A percentile compares a stretch with the other conserved stretches of the same genome.
These are phyloP conservation scores for Jatropha podagrica DNA, from an alignment of 441 rosid species.

Conservation along the genomic window DNA sequence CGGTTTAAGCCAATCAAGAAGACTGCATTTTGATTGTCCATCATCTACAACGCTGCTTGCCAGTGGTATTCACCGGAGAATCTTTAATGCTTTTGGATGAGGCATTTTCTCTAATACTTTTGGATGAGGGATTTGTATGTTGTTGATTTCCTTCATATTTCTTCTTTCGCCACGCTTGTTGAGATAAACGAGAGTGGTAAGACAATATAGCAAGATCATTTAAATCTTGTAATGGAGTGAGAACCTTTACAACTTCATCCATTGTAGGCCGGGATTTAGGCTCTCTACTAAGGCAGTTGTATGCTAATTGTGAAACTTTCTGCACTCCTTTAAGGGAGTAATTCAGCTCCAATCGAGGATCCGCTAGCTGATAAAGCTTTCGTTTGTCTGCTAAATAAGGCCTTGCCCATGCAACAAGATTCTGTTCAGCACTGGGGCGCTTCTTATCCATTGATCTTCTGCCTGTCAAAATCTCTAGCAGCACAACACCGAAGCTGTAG, in stretches of 20 bases:
- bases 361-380: slow-evolving; percentile 45
- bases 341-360: slow-evolving; percentile 45
- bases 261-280: slow-evolving; percentile 65
- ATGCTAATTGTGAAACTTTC: slow-evolving; percentile 64
- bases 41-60: slow-evolving; percentile 52
- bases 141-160: slow-evolving; percentile 46
- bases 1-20: slow-evolving; percentile 27
- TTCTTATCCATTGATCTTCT: slow-evolving; percentile 61
- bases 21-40: slow-evolving; percentile 16
- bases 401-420: slow-evolving; percentile 65
- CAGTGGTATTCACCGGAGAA: slow-evolving; percentile 47
- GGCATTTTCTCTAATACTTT: slow-evolving; percentile 23
- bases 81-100: slow-evolving; percentile 49
- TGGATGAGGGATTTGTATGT: slow-evolving; percentile 33
- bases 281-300: slow-evolving; percentile 60
- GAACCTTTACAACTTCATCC: slow-evolving; percentile 68
- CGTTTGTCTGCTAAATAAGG: slow-evolving; percentile 48
- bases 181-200: slow-evolving; percentile 50
- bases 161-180: slow-evolving; percentile 68
- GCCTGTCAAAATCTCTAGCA: slow-evolving; percentile 79
- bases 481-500: slow-evolving; percentile 89
- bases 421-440: slow-evolving; percentile 53
- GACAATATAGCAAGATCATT: slow-evolving; percentile 63
- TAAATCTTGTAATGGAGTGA: slow-evolving; percentile 62
- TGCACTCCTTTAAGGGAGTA: slow-evolving; percentile 75